These are phyloP conservation scores for Dothideomycetes sp. DNA, from an alignment of 2,329 filamentous ascomycete species.

Conservation along the genomic window DNA sequence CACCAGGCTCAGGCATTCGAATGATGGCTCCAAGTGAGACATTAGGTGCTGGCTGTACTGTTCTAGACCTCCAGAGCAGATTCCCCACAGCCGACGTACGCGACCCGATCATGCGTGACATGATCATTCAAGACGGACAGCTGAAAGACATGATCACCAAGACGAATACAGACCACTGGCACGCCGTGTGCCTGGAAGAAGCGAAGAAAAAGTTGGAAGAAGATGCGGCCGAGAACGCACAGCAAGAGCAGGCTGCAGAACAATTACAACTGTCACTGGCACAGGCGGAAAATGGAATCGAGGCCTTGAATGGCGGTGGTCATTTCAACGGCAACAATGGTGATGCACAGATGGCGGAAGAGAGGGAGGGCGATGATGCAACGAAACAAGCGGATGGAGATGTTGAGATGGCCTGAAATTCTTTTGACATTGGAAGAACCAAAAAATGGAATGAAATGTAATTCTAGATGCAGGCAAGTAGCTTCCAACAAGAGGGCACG, in stretches of 20 bases:
- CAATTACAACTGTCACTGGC: conserved; percentile 5
- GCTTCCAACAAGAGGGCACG: no score
- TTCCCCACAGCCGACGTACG: conserved; percentile 48
- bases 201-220: conserved; percentile 31
- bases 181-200: conserved; percentile 32
- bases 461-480: no score
- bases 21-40: conserved; percentile 22
- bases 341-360: conserved; percentile 15
- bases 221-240: conserved; percentile 16
- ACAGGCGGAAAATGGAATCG: conserved; percentile 2
- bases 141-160: conserved; percentile 58
- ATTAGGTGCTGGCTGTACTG: conserved; percentile 48
- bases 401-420: conserved; percentile 18
- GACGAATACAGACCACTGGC: conserved; percentile 63
- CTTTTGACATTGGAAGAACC: no score
- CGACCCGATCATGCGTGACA: conserved; percentile 59
- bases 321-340: conserved; percentile 11
- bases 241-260: conserved; percentile 8
- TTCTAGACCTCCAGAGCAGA: conserved; percentile 49
- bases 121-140: conserved; percentile 60
- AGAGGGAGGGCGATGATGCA: conserved; percentile 12
- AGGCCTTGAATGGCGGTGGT: conserved; percentile 1
- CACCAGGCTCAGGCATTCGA: conserved; percentile 17
- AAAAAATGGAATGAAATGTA: no score
- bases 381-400: conserved; percentile 17